Percentiles rank a stretch among this genome's conserved stretches.
phyloP scores from a whole-genome alignment of 2,329 filamentous ascomycete species.

The Chaetomium olivaceum region DNA sequence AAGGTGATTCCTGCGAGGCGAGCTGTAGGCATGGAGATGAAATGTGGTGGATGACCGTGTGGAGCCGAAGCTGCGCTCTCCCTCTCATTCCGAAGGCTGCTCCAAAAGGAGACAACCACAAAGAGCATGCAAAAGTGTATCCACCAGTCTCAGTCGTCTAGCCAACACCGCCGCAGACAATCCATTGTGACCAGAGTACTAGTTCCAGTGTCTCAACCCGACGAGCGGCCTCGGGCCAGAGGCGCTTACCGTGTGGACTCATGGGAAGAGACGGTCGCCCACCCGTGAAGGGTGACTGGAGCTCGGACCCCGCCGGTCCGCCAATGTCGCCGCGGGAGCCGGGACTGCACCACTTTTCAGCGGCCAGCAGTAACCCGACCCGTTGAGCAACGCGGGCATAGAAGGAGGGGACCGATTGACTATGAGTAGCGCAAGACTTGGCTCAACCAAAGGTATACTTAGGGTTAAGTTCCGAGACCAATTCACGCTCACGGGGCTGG shows the following conservation, averaged over 20 bases:
- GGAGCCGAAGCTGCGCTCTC: constrained; percentile 50
- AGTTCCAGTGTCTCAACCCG: constrained; percentile 66
- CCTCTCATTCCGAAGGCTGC: constrained; percentile 37
- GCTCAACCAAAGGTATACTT: constrained; percentile 69
- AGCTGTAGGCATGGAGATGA: constrained; percentile 32
- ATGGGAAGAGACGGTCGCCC: constrained; percentile 66
- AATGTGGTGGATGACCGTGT: constrained; percentile 50
- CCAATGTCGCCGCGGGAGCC: constrained; percentile 40
- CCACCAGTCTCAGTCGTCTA: constrained; percentile 35
- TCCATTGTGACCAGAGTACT: constrained; percentile 52
- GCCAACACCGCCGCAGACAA: constrained; percentile 40
- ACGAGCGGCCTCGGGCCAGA: constrained; percentile 73
- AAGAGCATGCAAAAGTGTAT: constrained; percentile 33
- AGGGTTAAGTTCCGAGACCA: constrained; percentile 95
- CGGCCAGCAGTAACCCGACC: constrained; percentile 36
- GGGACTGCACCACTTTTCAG: constrained; percentile 51
- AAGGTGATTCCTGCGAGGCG: constrained; percentile 49
- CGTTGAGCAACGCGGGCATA: constrained; percentile 48
- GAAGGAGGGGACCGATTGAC: constrained; percentile 65
- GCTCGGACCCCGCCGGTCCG: constrained; percentile 51
- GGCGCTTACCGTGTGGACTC: constrained; percentile 75
- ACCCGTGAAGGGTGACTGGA: constrained; percentile 58
- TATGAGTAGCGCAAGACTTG: constrained; percentile 66
- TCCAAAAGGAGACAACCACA: constrained; percentile 30
- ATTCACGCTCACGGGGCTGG: constrained; percentile 57